A percentile compares a stretch with the other conserved stretches of the same genome.
Conservation (phyloP, 805 yeast species). For the Wickerhamiella alocasiicola region DNA sequence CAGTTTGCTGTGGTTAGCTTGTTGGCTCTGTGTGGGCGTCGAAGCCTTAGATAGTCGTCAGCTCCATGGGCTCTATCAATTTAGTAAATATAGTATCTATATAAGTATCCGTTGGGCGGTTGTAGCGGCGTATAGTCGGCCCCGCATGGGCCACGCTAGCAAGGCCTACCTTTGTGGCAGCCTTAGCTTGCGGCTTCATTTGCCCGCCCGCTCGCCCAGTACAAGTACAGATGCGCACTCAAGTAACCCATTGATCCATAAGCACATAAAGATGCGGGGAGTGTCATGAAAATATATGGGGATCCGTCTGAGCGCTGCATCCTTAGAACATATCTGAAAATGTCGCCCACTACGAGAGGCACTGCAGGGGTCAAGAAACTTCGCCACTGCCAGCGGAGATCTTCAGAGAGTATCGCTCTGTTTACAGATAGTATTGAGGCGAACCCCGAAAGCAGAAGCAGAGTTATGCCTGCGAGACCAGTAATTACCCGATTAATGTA, state of each 20-base stretch:
- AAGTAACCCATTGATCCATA: conserved; percentile 22
- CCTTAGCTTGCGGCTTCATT: no score
- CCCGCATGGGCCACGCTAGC: no score
- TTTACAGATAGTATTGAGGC: conserved; percentile 22
- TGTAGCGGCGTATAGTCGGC: no score
- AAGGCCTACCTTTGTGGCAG: no score
- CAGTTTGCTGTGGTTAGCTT: no score
- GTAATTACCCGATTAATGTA: conserved; percentile 16
- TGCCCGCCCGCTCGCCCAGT: no score
- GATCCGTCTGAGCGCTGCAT: conserved; percentile 1
- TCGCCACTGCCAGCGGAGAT: conserved; percentile 25
- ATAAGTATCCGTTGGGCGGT: no score
- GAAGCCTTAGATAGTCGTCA: no score
- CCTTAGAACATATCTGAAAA: conserved; percentile 4
- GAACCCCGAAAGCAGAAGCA: conserved; percentile 18
- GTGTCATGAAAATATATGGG: conserved; percentile 9
- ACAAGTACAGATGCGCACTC: no score
- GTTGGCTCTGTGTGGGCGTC: no score
- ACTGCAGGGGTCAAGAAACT: conserved; percentile 23
- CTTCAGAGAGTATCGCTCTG: conserved; percentile 23
- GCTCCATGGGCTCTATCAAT: no score
- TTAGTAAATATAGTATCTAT: no score
- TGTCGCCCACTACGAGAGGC: conserved; percentile 17
- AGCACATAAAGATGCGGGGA: conserved; percentile 14
- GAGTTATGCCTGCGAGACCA: conserved; percentile 15